Percentiles rank a stretch among this genome's conserved stretches.
Conservation (phyloP, 345 rosid genomes). For the Excoecaria cochinchinensis region DNA sequence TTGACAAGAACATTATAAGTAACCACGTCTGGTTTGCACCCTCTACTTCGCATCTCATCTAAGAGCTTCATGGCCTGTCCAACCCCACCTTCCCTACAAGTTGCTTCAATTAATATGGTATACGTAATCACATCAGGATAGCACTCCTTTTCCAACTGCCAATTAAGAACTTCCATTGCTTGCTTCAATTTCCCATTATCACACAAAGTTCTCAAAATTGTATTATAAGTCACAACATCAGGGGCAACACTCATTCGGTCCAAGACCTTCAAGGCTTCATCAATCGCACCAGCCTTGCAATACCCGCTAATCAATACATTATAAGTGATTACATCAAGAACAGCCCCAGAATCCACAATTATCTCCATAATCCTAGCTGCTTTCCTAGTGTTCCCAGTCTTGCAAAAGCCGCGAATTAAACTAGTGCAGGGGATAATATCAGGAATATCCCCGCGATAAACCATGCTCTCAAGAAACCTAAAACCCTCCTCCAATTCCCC, state of each 20-base stretch:
- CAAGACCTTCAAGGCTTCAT: slow-evolving; percentile 57
- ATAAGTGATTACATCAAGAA: slow-evolving; percentile 75
- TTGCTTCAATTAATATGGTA: slow-evolving; percentile 80
- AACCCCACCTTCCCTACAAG: slow-evolving; percentile 80
- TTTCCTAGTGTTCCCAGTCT: slow-evolving; percentile 60
- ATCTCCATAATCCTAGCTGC: slow-evolving; percentile 76
- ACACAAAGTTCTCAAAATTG: slow-evolving; percentile 72
- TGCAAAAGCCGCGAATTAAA: slow-evolving; percentile 77
- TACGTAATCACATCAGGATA: slow-evolving; percentile 76
- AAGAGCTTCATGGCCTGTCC: slow-evolving; percentile 83
- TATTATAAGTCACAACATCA: slow-evolving; percentile 82
- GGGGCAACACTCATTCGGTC: slow-evolving; percentile 77
- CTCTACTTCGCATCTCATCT: slow-evolving; percentile 77
- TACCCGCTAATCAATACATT: slow-evolving; percentile 79
- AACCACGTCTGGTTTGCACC: slow-evolving; percentile 80
- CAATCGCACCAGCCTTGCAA: slow-evolving; percentile 78
- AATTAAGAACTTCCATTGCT: slow-evolving; percentile 76
- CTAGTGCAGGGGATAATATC: slow-evolving; percentile 71
- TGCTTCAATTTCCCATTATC: slow-evolving; percentile 66
- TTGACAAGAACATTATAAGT: slow-evolving; percentile 84
- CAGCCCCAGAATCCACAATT: slow-evolving; percentile 70
- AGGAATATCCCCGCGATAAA: slow-evolving; percentile 67
- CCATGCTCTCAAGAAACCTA: slow-evolving; percentile 71
- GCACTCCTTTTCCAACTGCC: slow-evolving; percentile 58
- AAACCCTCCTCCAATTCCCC: slow-evolving; percentile 68